A percentile compares a stretch with the other conserved stretches of the same genome.
phyloP scores from a whole-genome alignment of 169 alveolate genomes.

The Plasmodium billcollinsi region DNA sequence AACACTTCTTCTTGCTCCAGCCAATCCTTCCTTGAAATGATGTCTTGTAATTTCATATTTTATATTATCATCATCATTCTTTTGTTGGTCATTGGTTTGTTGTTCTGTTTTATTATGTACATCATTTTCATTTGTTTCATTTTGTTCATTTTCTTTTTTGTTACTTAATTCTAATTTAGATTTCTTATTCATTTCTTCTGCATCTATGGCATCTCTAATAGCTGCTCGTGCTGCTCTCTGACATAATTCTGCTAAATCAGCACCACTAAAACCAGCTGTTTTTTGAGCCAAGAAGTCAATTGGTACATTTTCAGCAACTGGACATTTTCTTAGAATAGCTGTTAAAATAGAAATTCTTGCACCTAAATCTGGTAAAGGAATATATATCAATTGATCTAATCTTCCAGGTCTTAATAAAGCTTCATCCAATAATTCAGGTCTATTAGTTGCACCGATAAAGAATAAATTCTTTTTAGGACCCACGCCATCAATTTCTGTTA shows the following conservation, averaged over 20 bases:
- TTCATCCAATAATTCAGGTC: conserved; percentile 99
- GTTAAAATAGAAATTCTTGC: conserved; percentile 96
- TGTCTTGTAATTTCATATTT: conserved; percentile 96
- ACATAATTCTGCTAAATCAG: conserved; percentile 99
- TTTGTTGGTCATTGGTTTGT: conserved; percentile 39
- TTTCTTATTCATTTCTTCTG: conserved; percentile 84
- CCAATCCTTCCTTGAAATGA: conserved; percentile 99
- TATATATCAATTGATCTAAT: conserved; percentile 98
- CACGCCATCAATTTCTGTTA: conserved; percentile 99
- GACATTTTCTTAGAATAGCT: conserved; percentile 97
- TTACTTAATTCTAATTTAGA: conserved; percentile 80
- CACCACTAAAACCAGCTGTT: conserved; percentile 99
- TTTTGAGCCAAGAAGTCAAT: conserved; percentile 98
- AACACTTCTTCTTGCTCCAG: conserved; percentile 98
- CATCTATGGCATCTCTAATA: conserved; percentile 96
- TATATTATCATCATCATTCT: conserved; percentile 89
- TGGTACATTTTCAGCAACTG: conserved; percentile 98
- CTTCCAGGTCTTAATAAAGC: conserved; percentile 99
- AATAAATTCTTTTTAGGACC: conserved; percentile 99
- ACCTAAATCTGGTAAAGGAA: conserved; percentile 99
- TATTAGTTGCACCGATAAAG: conserved; percentile 99
- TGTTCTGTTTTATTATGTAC: neutral
- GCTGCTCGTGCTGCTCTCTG: conserved; percentile 99
- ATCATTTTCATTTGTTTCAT: conserved; percentile 53
- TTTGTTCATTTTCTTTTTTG: conserved; percentile 70